A percentile compares a stretch with the other conserved stretches of the same genome.
Conservation (phyloP, 805 yeast species). For the Metschnikowia lunata region DNA sequence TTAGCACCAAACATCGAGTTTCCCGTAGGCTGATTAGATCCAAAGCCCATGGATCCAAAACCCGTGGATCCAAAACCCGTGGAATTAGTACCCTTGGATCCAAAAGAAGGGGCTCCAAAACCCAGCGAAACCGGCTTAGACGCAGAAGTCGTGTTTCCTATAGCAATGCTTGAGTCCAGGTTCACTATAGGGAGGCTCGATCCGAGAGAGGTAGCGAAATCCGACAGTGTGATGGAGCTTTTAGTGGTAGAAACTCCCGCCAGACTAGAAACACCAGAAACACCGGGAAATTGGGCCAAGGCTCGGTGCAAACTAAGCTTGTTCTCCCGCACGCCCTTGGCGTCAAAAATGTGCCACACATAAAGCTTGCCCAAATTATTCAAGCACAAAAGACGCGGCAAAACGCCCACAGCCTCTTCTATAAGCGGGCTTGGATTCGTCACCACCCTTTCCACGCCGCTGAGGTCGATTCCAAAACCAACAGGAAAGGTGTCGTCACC, state of each 20-base stretch:
- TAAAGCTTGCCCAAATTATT: conserved; percentile 60
- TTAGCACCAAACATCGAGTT: conserved; percentile 6
- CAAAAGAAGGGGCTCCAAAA: neutral
- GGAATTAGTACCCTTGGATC: too few species aligned
- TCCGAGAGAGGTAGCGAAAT: conserved; percentile 3
- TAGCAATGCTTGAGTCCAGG: neutral
- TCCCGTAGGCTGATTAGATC: neutral
- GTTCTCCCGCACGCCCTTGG: conserved; percentile 42
- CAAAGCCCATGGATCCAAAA: too few species aligned
- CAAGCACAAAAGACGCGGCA: conserved; percentile 63
- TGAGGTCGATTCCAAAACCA: conserved; percentile 63
- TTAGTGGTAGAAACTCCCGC: neutral
- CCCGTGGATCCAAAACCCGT: too few species aligned
- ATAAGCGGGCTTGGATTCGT: conserved; percentile 54
- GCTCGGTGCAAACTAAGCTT: conserved; percentile 10
- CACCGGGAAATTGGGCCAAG: neutral
- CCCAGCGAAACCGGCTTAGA: neutral
- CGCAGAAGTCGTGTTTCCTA: neutral
- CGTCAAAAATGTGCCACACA: conserved; percentile 63
- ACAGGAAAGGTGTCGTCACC: conserved; percentile 68
- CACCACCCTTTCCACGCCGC: conserved; percentile 37
- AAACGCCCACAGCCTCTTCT: conserved; percentile 48
- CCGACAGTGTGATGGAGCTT: conserved; percentile 3
- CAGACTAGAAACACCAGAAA: neutral
- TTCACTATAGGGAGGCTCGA: neutral